Base-by-base conservation (phyloP, 805 yeast species). In the Metschnikowia colocasiae region DNA sequence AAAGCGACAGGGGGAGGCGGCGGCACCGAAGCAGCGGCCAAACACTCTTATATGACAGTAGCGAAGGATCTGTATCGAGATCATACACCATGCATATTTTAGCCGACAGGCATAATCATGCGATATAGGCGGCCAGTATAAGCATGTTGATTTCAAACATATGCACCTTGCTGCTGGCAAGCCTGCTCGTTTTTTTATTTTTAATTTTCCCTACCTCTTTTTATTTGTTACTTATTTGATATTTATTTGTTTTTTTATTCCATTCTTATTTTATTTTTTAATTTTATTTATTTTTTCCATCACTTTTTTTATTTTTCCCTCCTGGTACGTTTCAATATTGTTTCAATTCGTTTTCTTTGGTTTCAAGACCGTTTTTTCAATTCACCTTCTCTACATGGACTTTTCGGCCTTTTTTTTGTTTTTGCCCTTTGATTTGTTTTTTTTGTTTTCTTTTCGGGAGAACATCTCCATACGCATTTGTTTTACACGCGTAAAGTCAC, bases 61-160 rank as follows among this genome's bases (percentile, higher is more conserved):
- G 33, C 31, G 33, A 19, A 18, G 42, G 42, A 38, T 38, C 42
- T 27, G 42, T 38, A 19, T 20, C 42, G 33, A 30, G 43, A 40
- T 30, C 43, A 40, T 20, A 22, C 43, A 16, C 26, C 43, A 15
- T 40, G 43, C 35, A 25, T 34, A 23, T 1, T 40, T 40, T 30
- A 40, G 43, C 43, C 26, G 45, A 42, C 40, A 16, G 6, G 25
- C 45, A 22, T 25, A 30, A 22, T 18, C 19, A 42, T 42, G 45
- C 45, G 23, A 42, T 30, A 31, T 33, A 33, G 13, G 43, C 43
- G 43, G 35, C 27, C 23, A 25, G 27, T 13, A 29, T 30, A 40
- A 20, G 43, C 43, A 40, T 25, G 43, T n/a, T 19, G 22, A 22
- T 30, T 40, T 40, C 43, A 30, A 40, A 20, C 22, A 15, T 30